phyloP scores from a whole-genome alignment of 306 rosid genomes.

The Fagus sylvatica region DNA sequence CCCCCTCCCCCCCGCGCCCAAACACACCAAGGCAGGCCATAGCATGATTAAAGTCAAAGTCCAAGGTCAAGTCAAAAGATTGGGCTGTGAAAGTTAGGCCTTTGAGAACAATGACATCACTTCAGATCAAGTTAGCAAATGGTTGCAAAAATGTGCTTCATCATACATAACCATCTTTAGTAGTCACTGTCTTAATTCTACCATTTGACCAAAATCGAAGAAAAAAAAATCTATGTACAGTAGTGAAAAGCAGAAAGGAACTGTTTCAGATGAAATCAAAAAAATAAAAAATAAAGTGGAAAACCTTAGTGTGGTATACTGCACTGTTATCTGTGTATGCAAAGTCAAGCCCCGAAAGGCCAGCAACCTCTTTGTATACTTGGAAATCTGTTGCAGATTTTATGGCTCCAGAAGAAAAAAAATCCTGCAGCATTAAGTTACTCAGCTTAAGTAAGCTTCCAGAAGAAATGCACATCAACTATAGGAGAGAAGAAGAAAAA shows the following conservation, averaged over 20 bases:
- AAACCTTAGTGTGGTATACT: constrained; percentile 96
- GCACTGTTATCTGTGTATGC: constrained; percentile 79
- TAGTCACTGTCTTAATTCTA: constrained; percentile 7
- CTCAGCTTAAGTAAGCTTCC: constrained; percentile 17
- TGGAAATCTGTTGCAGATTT: constrained; percentile 96
- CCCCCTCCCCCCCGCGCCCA: neutral
- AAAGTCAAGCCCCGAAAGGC: constrained; percentile 95
- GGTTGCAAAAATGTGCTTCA: neutral
- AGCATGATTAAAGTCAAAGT: neutral
- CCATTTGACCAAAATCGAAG: neutral
- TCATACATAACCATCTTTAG: neutral
- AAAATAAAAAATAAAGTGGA: constrained; percentile 20
- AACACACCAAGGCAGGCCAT: neutral
- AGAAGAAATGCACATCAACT: constrained; percentile 19
- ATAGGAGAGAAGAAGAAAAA: neutral
- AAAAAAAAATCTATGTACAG: constrained; percentile 19
- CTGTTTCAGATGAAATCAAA: constrained; percentile 12
- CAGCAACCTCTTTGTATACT: constrained; percentile 84
- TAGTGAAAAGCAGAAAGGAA: constrained; percentile 20
- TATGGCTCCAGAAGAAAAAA: constrained; percentile 85
- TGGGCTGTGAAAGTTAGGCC: neutral
- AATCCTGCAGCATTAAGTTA: constrained; percentile 59
- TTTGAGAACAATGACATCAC: neutral
- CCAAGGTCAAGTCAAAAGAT: neutral
- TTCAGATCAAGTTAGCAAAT: neutral